Evolutionary conservation across 176 grass and related monocot genomes (phyloP).

Genomic region (Oryza australiensis): DNA sequence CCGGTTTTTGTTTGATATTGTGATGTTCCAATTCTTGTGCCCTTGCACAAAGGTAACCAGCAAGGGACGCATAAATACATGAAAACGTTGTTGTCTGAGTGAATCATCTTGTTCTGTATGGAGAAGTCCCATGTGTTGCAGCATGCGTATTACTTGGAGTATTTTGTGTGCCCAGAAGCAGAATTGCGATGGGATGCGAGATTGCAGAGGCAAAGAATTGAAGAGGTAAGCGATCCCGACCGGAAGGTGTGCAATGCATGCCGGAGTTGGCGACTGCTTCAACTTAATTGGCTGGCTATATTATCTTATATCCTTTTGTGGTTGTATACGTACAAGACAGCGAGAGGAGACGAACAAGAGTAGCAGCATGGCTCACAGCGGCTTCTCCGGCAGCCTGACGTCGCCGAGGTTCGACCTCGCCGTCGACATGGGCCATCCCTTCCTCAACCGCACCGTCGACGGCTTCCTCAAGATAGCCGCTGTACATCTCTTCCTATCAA

Average conservation of each 20-base stretch:
- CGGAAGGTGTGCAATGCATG: neutral
- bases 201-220: no score
- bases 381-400: slow-evolving; percentile 7
- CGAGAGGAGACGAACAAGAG: no score
- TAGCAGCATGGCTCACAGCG: neutral
- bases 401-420: slow-evolving; percentile 44
- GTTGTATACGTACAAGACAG: no score
- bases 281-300: no score
- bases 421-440: slow-evolving; percentile 60
- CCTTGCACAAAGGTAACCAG: slow-evolving; percentile 26
- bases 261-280: neutral
- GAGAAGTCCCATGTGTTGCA: neutral
- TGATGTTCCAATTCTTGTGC: neutral
- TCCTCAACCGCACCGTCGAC: slow-evolving; percentile 65
- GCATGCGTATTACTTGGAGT: neutral
- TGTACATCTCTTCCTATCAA: neutral
- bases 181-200: no score
- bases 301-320: no score
- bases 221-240: neutral
- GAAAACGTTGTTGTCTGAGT: neutral
- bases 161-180: neutral
- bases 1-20: slow-evolving; percentile 25
- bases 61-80: neutral
- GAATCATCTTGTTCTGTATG: neutral
- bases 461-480: slow-evolving; percentile 73